Percentiles rank a stretch among this genome's conserved stretches.
phyloP scores from a whole-genome alignment of 768 basidiomycete species.

The Rhodotorula diobovata region DNA sequence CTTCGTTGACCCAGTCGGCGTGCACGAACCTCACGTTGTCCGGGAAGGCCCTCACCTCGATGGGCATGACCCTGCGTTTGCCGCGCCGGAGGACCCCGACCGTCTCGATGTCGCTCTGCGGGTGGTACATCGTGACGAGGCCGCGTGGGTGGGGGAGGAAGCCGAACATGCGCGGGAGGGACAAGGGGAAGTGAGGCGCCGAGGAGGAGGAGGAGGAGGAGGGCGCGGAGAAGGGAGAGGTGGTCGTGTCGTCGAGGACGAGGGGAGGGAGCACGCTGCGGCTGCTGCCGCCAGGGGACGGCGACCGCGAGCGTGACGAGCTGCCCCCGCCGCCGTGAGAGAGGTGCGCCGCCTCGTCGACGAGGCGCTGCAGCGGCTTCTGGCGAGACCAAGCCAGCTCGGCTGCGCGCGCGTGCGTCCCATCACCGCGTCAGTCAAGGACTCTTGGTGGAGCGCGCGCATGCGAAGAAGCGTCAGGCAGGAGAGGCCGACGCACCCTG shows the following conservation, averaged over 20 bases:
- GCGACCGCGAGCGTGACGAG: background rate
- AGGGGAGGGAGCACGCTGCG: background rate
- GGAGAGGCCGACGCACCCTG: conserved; percentile 51
- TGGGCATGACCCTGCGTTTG: conserved; percentile 23
- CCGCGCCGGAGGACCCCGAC: conserved; percentile 8
- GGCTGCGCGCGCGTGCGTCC: background rate
- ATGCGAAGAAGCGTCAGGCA: too few species aligned
- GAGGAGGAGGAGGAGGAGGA: background rate
- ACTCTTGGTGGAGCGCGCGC: background rate
- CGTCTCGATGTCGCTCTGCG: conserved; percentile 13
- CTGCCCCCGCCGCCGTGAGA: background rate
- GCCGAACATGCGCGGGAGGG: conserved; percentile 70
- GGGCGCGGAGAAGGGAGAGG: background rate
- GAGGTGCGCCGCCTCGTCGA: conserved; percentile 15
- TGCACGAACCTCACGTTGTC: conserved; percentile 70
- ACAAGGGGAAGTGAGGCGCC: conserved; percentile 63
- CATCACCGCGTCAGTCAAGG: background rate
- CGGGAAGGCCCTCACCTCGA: conserved; percentile 55
- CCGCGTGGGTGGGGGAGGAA: conserved; percentile 61
- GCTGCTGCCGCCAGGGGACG: too few species aligned
- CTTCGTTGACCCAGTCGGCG: conserved; percentile 66
- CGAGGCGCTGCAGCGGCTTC: conserved; percentile 14
- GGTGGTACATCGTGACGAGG: conserved; percentile 36
- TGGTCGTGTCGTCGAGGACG: background rate
- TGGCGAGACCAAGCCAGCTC: conserved; percentile 28